These are phyloP conservation scores for Leishmania arabica DNA, from an alignment of 208 protist species.

Conservation along the genomic window DNA sequence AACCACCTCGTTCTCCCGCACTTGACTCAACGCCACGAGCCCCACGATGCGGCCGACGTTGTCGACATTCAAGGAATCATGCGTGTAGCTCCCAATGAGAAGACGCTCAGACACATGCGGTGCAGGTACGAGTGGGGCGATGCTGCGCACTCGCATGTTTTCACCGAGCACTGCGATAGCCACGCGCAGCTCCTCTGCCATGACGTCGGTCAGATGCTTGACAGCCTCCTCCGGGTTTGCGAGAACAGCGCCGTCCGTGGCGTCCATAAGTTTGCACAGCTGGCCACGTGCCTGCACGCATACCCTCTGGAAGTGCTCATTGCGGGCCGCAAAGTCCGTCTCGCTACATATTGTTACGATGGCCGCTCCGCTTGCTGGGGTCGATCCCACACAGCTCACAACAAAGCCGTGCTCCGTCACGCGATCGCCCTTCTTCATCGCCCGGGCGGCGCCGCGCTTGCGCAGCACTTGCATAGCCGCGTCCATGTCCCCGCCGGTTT, in stretches of 20 bases:
- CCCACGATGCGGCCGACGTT: slow-evolving; percentile 82
- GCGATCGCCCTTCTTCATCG: slow-evolving; percentile 85
- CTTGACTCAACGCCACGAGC: slow-evolving; percentile 65
- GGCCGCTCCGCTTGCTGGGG: slow-evolving; percentile 48
- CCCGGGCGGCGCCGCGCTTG: slow-evolving; percentile 74
- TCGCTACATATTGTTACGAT: slow-evolving; percentile 88
- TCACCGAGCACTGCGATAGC: slow-evolving; percentile 84
- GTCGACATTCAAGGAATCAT: slow-evolving; percentile 52
- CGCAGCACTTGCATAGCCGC: slow-evolving; percentile 76
- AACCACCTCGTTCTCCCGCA: slow-evolving; percentile 34
- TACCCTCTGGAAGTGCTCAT: slow-evolving; percentile 67
- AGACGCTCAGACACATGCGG: slow-evolving; percentile 57
- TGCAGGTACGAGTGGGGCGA: slow-evolving; percentile 53
- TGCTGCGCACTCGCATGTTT: slow-evolving; percentile 71
- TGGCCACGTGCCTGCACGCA: slow-evolving; percentile 43
- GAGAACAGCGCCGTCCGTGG: slow-evolving; percentile 53
- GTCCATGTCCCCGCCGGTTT: slow-evolving; percentile 74
- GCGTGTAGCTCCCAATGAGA: slow-evolving; percentile 78
- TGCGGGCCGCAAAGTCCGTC: slow-evolving; percentile 92
- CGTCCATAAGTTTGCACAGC: slow-evolving; percentile 45
- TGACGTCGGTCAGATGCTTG: slow-evolving; percentile 43
- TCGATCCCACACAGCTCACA: slow-evolving; percentile 62
- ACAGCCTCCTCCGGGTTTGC: slow-evolving; percentile 47
- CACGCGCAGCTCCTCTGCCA: slow-evolving; percentile 42
- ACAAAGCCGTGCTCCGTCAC: slow-evolving; percentile 85